These are phyloP conservation scores for Aspergillus sp. DNA, from an alignment of 2,329 filamentous ascomycete species.

Conservation along the genomic window DNA sequence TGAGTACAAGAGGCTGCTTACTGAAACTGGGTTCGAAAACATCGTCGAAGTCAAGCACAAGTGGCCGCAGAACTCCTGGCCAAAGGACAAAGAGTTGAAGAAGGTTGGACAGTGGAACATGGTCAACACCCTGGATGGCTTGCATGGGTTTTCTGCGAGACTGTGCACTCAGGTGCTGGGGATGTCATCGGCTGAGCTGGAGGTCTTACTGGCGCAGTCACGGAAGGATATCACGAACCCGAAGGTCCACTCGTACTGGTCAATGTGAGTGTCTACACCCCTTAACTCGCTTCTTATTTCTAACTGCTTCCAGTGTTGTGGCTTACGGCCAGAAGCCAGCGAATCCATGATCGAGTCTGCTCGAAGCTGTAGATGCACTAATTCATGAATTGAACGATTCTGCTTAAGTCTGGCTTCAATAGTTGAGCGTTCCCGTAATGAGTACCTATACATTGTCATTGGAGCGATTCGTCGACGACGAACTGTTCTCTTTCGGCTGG, in stretches of 20 bases:
- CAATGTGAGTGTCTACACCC: background rate
- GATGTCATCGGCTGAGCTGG: background rate
- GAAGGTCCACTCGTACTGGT: conserved; percentile 1
- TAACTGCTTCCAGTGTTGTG: background rate
- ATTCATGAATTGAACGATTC: too few relatives aligned
- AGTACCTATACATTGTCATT: too few relatives aligned
- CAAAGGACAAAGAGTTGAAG: conserved; percentile 27
- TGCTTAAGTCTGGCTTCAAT: too few relatives aligned
- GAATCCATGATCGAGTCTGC: too few relatives aligned
- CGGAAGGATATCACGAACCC: conserved; percentile 4
- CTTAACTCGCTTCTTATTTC: background rate
- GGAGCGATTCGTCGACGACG: too few relatives aligned
- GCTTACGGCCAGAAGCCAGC: conserved; percentile 3
- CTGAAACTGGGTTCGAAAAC: conserved; percentile 27
- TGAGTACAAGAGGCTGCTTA: conserved; percentile 16
- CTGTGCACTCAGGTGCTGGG: conserved; percentile 7
- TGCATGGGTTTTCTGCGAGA: conserved; percentile 1
- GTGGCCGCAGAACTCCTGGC: conserved; percentile 32
- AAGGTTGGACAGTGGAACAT: conserved; percentile 21
- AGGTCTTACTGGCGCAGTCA: background rate
- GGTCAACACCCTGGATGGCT: conserved; percentile 6
- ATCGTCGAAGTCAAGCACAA: conserved; percentile 21
- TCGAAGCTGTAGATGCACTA: too few relatives aligned
- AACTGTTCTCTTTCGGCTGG: too few relatives aligned
- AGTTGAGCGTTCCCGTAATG: too few relatives aligned